Evolutionary conservation across 192 early-diverging fungal genomes (phyloP).

Genomic region (Coemansia sp.): DNA sequence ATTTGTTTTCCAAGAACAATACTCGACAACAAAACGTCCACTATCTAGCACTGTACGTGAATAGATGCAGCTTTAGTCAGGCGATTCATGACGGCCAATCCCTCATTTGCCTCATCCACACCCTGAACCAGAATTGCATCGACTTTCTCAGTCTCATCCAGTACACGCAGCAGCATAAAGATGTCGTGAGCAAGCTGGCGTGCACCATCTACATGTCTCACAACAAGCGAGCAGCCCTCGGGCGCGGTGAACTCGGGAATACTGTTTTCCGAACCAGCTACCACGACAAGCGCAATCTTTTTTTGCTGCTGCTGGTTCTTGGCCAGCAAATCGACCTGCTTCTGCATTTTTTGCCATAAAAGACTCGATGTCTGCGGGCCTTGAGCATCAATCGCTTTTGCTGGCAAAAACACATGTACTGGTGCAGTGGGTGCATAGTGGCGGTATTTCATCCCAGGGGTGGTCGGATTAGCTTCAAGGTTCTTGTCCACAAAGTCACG

Average conservation of each 20-base stretch:
- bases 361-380: background rate
- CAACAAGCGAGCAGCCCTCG: conserved; percentile 6
- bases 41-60: conserved; percentile 24
- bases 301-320: background rate
- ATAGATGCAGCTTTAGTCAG: conserved; percentile 82
- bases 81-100: conserved; percentile 96
- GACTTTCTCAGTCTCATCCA: conserved; percentile 64
- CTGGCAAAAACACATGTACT: conserved; percentile 70
- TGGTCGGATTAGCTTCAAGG: conserved; percentile 79
- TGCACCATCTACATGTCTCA: conserved; percentile 42
- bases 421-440: conserved; percentile 93
- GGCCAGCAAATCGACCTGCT: conserved; percentile 2
- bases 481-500: conserved; percentile 68
- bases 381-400: background rate
- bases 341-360: conserved; percentile 1
- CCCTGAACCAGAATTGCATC: conserved; percentile 87
- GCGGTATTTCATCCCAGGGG: conserved; percentile 99
- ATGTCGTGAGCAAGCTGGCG: conserved; percentile 73
- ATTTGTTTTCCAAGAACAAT: too few species aligned
- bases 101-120: conserved; percentile 79
- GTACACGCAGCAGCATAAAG: conserved; percentile 71
- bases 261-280: background rate
- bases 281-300: conserved; percentile 8
- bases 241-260: background rate
- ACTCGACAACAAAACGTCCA: too few species aligned